A percentile compares a stretch with the other conserved stretches of the same genome.
phyloP scores from a whole-genome alignment of 257 asterid genomes.

The Nicotiana sylvestris region DNA sequence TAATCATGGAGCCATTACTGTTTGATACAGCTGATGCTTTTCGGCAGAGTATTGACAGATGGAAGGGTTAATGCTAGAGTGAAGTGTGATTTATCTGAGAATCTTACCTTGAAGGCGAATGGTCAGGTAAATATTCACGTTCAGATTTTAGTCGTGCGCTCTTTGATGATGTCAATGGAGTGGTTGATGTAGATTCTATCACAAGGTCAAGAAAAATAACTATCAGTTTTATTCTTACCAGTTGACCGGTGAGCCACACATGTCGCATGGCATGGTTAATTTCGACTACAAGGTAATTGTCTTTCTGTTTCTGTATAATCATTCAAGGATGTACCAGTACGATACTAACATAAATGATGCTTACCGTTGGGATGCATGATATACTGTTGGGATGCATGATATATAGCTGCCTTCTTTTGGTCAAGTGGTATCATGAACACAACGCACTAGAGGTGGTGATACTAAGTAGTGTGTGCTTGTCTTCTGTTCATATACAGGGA shows the following conservation, averaged over 20 bases:
- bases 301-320: not conserved
- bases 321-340: not conserved
- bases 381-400: not conserved
- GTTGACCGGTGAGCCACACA: conserved; percentile 87
- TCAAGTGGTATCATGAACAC: not conserved
- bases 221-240: conserved; percentile 26
- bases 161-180: not conserved
- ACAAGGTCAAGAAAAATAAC: not conserved
- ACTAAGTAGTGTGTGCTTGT: not conserved
- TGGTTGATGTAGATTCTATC: not conserved
- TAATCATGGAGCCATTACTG: conserved; percentile 18
- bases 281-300: conserved; percentile 82
- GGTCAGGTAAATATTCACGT: conserved; percentile 63
- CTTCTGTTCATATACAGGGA: conserved; percentile 50
- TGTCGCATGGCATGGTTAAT: conserved; percentile 87
- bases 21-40: conserved; percentile 69
- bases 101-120: conserved; percentile 73
- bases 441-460: not conserved
- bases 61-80: conserved; percentile 88
- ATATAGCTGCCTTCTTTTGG: not conserved
- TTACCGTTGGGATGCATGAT: not conserved
- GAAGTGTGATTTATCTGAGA: conserved; percentile 86
- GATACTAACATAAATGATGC: not conserved
- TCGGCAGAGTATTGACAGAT: conserved; percentile 83
- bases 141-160: not conserved